Evolutionary conservation across 2,329 filamentous ascomycete species (phyloP).

Genomic region (Eurotiales sp.): DNA sequence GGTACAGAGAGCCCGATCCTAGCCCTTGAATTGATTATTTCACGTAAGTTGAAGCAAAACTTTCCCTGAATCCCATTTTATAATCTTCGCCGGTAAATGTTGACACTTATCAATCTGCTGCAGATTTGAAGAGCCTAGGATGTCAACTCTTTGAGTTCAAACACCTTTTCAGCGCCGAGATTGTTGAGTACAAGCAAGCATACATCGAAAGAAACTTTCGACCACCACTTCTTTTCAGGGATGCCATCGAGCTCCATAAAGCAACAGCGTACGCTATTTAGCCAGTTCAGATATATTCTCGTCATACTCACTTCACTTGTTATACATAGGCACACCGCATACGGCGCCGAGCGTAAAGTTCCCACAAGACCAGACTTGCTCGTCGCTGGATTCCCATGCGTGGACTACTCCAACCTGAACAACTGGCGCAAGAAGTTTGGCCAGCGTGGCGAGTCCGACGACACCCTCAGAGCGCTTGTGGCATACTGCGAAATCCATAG

Average conservation of each 20-base stretch:
- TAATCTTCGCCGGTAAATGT: conserved; percentile 5
- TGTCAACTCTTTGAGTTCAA: conserved; percentile 41
- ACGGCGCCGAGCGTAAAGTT: conserved; percentile 57
- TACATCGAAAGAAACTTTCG: conserved; percentile 61
- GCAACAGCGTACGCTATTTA: conserved; percentile 46
- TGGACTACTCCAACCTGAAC: conserved; percentile 69
- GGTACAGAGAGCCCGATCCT: conserved; percentile 73
- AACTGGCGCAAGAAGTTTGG: conserved; percentile 49
- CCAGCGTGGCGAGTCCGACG: conserved; percentile 60
- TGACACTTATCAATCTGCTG: not conserved
- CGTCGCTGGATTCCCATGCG: conserved; percentile 70
- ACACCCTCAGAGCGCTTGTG: conserved; percentile 62
- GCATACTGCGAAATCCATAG: conserved; percentile 52
- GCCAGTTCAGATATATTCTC: not conserved
- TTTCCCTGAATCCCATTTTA: not conserved
- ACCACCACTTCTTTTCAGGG: conserved; percentile 53
- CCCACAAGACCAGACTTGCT: conserved; percentile 61
- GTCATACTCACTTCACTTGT: conserved; percentile 11
- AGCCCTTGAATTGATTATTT: conserved; percentile 56
- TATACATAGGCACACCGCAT: conserved; percentile 57
- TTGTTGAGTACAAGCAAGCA: conserved; percentile 60
- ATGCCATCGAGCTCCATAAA: conserved; percentile 54
- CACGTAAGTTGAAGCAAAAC: conserved; percentile 35
- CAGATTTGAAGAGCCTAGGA: conserved; percentile 32
- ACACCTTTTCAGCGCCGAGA: conserved; percentile 62